Base-by-base conservation (phyloP, 805 yeast species). In the Yarrowia sp. region DNA sequence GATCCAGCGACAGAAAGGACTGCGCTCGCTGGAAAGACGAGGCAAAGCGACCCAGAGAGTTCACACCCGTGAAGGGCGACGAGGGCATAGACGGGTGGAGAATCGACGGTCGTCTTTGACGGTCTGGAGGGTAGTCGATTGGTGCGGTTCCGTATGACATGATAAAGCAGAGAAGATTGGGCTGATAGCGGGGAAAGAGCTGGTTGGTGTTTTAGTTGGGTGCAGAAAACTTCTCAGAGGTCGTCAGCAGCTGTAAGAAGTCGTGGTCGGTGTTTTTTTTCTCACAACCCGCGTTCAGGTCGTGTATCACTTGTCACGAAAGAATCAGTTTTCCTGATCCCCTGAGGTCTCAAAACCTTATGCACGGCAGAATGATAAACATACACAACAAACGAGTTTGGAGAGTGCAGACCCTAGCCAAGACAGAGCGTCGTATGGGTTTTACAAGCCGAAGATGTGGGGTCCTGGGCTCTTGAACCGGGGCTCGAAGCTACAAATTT, bases 11-110 rank as follows among this genome's bases (percentile, higher is more conserved):
- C 67, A 79, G 82, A 66, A 87, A 83, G 2, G 90, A 83, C 71
- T 88, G 93, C 1, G 96, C 94, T 70, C 97, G 80, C 38, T 84
- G 81, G 69, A 80, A 84, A 0, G 96, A 89, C 13, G 88, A 83
- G 1, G 96, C 96, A 74, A 90, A 90, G 62, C 88, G 84, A 63
- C 86, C 84, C 41, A 90, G 71, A 1, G 94, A 87, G 73, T 87
- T 87, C 21, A 51, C 58, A 5, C 58, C 58, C 2, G 32, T 24
- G n/a, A 51, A 51, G 7, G 58, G 58, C n/a, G 58, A 51, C 31
- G 58, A 16, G 10, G 58, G 58, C 42, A 51, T 51, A 7, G 58
- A 51, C 24, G 58, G 58, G 4, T 29, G 24, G 10, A 51, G 42
- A 24, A 35, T 24, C 29, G 58, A 51, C 13, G 42, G 29, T 24